These are phyloP conservation scores for Aspergillus sergii DNA, from an alignment of 2,329 filamentous ascomycete species.

Conservation along the genomic window DNA sequence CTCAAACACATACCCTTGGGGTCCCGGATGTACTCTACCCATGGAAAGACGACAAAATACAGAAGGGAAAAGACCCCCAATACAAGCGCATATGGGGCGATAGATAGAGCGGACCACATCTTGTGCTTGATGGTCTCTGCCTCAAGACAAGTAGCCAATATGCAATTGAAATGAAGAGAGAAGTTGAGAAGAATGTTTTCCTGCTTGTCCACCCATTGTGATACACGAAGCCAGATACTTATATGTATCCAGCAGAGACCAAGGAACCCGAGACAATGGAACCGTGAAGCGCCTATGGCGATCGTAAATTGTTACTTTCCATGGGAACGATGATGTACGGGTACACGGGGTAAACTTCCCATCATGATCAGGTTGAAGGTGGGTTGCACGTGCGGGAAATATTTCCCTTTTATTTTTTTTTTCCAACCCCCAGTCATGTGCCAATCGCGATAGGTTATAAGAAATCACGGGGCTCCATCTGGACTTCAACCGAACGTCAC, in stretches of 20 bases:
- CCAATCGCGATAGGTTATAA: background rate
- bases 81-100: slow-evolving; percentile 27
- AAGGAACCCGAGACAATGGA: slow-evolving; percentile 4
- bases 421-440: background rate
- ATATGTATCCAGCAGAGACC: background rate
- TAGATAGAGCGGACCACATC: slow-evolving; percentile 25
- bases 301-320: background rate
- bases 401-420: slow-evolving; percentile 15
- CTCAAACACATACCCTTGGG: slow-evolving; percentile 26
- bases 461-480: background rate
- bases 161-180: background rate
- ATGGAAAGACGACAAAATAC: slow-evolving; percentile 30
- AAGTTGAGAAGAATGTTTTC: background rate
- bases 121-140: background rate
- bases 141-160: background rate
- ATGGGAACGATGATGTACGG: background rate
- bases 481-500: background rate
- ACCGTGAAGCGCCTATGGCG: background rate
- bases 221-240: background rate
- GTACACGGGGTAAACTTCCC: slow-evolving; percentile 14
- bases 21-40: slow-evolving; percentile 30
- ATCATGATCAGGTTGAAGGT: background rate
- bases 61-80: slow-evolving; percentile 24
- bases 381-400: slow-evolving; percentile 17
- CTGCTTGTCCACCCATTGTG: background rate